Evolutionary conservation across 2,329 filamentous ascomycete genomes (phyloP), one percentile per base, ranked within the genome.

Genomic region (Colletotrichum kahawae): DNA sequence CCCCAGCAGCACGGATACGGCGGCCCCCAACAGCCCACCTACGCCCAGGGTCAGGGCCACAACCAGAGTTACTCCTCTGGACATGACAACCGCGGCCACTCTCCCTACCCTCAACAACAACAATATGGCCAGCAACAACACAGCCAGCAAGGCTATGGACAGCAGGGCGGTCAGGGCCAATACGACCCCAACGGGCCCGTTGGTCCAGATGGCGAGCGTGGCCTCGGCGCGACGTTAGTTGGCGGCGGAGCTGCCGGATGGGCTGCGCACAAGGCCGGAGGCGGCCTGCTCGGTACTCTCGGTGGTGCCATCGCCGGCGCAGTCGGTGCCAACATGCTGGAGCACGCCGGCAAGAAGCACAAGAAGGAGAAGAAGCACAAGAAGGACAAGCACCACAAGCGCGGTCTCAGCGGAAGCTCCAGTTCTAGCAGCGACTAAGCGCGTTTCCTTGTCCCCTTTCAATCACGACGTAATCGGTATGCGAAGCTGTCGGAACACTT

Each of bases 191-290:
- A 43, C 7, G 60, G 4, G 2, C 60, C 51, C 34, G 80, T 57
- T 21, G 81, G 80, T 12, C 83, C 83, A 7, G 81, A 83, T 57
- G 86, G 84, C 38, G 90, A 92, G n/a, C 88, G 89, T 63, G 90
- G 90, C 38, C 85, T 92, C 21, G 89, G 89, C 5, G 88, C 90
- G 2, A 87, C 89, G 4, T 79, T 92, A 31, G 77, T 89, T 2
- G 90, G 90, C 27, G 88, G 88, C 68, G 89, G 86, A 21, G 89
- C 85, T 2, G 90, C 88, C n/a, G 90, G 87, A 9, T 90, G 87
- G 79, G 84, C 89, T 0, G 89, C 88, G 0, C 87, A 90, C 81
- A 87, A 89, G 77, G 82, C 89, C 24, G 90, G 90, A 14, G 88
- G 88, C 33, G 89, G 90, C 21, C 76, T 87, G 43, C 79, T 91